Evolutionary conservation across 495 filamentous ascomycete species (phyloP).

Genomic region (Neurospora terricola): DNA sequence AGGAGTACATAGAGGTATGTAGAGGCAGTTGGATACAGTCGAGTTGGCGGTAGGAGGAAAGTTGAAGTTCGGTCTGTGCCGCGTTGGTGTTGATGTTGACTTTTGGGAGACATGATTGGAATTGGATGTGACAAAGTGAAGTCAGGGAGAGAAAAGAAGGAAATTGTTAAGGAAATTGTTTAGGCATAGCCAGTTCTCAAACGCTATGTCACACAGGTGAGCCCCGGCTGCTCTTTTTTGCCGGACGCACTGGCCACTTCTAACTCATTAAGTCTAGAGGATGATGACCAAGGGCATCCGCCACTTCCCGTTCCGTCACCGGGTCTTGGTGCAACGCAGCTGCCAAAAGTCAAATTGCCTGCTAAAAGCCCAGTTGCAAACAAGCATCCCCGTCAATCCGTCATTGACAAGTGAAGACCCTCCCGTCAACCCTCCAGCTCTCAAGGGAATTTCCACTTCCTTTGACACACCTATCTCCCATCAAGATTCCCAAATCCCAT

Average conservation of each 20-base stretch:
- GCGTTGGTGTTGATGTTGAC: background rate
- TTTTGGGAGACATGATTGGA: background rate
- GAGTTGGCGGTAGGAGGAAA: background rate
- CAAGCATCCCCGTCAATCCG: background rate
- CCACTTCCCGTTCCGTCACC: background rate
- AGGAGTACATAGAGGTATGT: background rate
- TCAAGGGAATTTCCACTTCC: background rate
- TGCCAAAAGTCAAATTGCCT: background rate
- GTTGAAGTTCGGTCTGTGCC: background rate
- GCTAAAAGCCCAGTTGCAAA: background rate
- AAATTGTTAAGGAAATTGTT: background rate
- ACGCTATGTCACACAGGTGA: background rate
- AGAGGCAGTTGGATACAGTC: background rate
- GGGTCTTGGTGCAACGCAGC: background rate
- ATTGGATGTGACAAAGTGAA: background rate
- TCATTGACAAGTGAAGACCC: background rate
- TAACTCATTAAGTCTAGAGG: background rate
- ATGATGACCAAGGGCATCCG: background rate
- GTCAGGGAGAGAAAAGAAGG: background rate
- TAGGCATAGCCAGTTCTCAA: background rate
- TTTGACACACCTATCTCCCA: background rate
- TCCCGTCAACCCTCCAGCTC: background rate
- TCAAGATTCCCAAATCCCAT: background rate
- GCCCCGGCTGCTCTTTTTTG: background rate
- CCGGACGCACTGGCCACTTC: background rate